phyloP scores from a whole-genome alignment of 2,329 filamentous ascomycete genomes.

The Aureobasidium sp. region DNA sequence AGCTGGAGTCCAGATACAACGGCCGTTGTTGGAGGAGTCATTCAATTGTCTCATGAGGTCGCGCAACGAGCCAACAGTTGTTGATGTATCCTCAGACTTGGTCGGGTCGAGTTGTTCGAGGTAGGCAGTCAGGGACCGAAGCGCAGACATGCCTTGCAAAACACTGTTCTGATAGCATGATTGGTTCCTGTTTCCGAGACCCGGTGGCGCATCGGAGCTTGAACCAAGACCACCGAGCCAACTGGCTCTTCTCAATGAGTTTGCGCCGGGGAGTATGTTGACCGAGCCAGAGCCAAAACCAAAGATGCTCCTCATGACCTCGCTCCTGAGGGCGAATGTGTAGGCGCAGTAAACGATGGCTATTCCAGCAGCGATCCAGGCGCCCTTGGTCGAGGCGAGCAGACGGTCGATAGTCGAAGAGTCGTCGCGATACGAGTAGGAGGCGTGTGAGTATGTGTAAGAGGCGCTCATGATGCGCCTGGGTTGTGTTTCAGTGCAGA shows the following conservation, averaged over 20 bases:
- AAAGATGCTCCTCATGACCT: slow-evolving; percentile 31
- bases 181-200: slow-evolving; percentile 86
- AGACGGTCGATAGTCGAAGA: not conserved
- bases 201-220: slow-evolving; percentile 40
- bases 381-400: slow-evolving; percentile 1
- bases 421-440: not conserved
- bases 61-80: slow-evolving; percentile 50
- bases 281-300: slow-evolving; percentile 33
- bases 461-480: slow-evolving; percentile 10
- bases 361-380: slow-evolving; percentile 20
- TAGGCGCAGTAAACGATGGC: slow-evolving; percentile 28
- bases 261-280: not conserved
- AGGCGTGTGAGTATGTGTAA: not conserved
- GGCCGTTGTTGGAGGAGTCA: slow-evolving; percentile 62
- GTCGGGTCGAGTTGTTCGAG: slow-evolving; percentile 21
- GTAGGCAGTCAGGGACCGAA: slow-evolving; percentile 53
- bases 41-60: slow-evolving; percentile 65
- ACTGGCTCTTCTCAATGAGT: slow-evolving; percentile 12
- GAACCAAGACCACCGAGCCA: slow-evolving; percentile 7
- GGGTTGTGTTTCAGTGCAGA: not conserved
- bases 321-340: slow-evolving; percentile 32
- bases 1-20: slow-evolving; percentile 72
- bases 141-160: slow-evolving; percentile 62
- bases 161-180: slow-evolving; percentile 98
- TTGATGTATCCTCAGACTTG: slow-evolving; percentile 28